Evolutionary conservation across 495 filamentous ascomycete genomes (phyloP).

Genomic region (Polyplosphaeria fusca): DNA sequence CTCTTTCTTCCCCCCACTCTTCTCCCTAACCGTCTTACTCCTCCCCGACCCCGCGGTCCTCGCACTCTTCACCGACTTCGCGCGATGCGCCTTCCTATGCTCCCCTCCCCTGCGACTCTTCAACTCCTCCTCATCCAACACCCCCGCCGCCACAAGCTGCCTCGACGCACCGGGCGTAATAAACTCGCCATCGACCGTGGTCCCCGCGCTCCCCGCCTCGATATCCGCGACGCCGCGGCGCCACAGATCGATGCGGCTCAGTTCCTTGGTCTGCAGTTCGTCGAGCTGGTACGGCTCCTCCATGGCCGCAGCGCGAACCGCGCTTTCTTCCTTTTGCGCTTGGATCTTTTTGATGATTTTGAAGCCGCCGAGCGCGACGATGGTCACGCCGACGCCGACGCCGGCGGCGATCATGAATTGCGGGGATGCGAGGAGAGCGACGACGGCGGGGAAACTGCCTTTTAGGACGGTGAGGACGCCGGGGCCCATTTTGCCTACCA

Average conservation of each 20-base stretch:
- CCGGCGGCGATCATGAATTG: slow-evolving; percentile 93
- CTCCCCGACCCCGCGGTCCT: slow-evolving; percentile 18
- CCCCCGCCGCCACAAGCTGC: slow-evolving; percentile 46
- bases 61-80: slow-evolving; percentile 30
- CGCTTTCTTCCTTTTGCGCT: slow-evolving; percentile 46
- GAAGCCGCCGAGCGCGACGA: slow-evolving; percentile 92
- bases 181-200: slow-evolving; percentile 79
- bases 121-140: slow-evolving; percentile 39
- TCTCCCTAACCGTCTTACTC: slow-evolving; percentile 36
- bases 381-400: slow-evolving; percentile 80
- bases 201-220: slow-evolving; percentile 57
- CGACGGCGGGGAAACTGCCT: slow-evolving; percentile 73
- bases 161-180: slow-evolving; percentile 72
- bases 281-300: slow-evolving; percentile 53
- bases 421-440: slow-evolving; percentile 80
- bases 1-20: slow-evolving; percentile 27
- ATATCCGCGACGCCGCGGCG: slow-evolving; percentile 76
- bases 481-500: slow-evolving; percentile 81
- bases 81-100: slow-evolving; percentile 12
- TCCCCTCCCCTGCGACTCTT: slow-evolving; percentile 28
- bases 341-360: slow-evolving; percentile 90
- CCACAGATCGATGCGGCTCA: slow-evolving; percentile 76
- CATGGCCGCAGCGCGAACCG: slow-evolving; percentile 35
- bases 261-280: slow-evolving; percentile 46
- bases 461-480: slow-evolving; percentile 72